phyloP scores from a whole-genome alignment of 2,329 filamentous ascomycete species.

The Fusarium nodosum region DNA sequence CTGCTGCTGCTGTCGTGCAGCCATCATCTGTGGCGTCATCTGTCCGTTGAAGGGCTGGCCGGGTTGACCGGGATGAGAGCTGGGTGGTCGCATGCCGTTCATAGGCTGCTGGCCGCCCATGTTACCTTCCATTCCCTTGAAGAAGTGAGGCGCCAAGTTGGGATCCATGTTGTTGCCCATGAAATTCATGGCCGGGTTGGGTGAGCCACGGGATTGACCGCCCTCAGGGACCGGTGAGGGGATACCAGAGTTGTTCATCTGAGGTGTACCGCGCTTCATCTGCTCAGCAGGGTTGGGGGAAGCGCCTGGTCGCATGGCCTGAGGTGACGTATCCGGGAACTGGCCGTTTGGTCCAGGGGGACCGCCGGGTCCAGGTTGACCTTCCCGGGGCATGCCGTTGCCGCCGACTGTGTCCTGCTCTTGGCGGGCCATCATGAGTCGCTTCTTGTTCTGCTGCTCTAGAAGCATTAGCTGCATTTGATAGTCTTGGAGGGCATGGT shows the following conservation, averaged over 20 bases:
- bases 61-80: constrained; percentile 68
- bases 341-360: constrained; percentile 71
- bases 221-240: constrained; percentile 80
- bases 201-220: constrained; percentile 74
- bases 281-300: constrained; percentile 84
- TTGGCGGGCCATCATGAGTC: constrained; percentile 84
- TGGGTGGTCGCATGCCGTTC: constrained; percentile 76
- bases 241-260: constrained; percentile 77
- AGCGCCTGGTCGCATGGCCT: constrained; percentile 75
- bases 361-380: constrained; percentile 67
- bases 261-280: constrained; percentile 83
- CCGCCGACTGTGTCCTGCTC: constrained; percentile 75
- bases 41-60: constrained; percentile 68
- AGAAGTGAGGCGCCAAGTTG: constrained; percentile 71
- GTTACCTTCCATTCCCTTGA: constrained; percentile 68
- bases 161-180: constrained; percentile 74
- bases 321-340: constrained; percentile 79
- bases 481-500: constrained; percentile 87
- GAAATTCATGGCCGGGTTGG: constrained; percentile 72
- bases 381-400: constrained; percentile 62
- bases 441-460: constrained; percentile 89
- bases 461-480: constrained; percentile 91
- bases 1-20: constrained; percentile 54
- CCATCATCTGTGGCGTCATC: constrained; percentile 74
- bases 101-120: constrained; percentile 61